phyloP scores from a whole-genome alignment of 805 yeast genomes.

The Yamadazyma akitaensis region DNA sequence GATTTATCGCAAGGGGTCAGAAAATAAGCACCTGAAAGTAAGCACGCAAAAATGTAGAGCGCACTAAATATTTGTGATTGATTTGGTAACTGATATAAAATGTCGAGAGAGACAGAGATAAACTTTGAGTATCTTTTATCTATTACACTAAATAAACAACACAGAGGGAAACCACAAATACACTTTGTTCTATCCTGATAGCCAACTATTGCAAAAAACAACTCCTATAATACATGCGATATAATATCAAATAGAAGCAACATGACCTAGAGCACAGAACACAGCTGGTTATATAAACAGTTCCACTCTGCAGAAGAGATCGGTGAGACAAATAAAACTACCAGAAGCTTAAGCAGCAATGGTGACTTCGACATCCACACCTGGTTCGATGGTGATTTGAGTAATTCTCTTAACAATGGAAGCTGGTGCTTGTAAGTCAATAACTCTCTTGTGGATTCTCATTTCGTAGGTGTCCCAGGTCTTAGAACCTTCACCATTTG shows the following conservation, averaged over 20 bases:
- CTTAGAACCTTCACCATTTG: constrained; percentile 99
- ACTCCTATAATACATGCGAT: constrained; percentile 9
- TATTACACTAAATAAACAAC: constrained; percentile 1
- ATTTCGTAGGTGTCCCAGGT: constrained; percentile 99
- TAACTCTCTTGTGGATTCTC: constrained; percentile 99
- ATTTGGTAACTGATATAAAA: too few species aligned
- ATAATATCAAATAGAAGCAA: constrained; percentile 6
- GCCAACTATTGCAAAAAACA: constrained; percentile 6
- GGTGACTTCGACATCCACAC: constrained; percentile 96
- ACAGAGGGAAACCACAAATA: neutral
- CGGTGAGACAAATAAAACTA: neutral
- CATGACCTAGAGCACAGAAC: constrained; percentile 9
- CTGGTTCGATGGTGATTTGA: constrained; percentile 97
- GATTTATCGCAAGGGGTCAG: constrained; percentile 3
- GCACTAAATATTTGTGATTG: neutral
- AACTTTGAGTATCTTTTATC: neutral
- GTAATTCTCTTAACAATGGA: constrained; percentile 91
- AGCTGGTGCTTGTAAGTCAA: constrained; percentile 97
- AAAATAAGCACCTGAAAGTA: neutral
- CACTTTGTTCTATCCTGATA: constrained; percentile 8
- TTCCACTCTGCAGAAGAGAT: neutral
- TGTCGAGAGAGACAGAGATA: too few species aligned
- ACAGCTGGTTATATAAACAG: neutral
- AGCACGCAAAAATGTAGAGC: neutral
- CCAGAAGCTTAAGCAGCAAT: constrained; percentile 64